phyloP scores from a whole-genome alignment of 495 filamentous ascomycete species.

The Talaromyces thailandensis region DNA sequence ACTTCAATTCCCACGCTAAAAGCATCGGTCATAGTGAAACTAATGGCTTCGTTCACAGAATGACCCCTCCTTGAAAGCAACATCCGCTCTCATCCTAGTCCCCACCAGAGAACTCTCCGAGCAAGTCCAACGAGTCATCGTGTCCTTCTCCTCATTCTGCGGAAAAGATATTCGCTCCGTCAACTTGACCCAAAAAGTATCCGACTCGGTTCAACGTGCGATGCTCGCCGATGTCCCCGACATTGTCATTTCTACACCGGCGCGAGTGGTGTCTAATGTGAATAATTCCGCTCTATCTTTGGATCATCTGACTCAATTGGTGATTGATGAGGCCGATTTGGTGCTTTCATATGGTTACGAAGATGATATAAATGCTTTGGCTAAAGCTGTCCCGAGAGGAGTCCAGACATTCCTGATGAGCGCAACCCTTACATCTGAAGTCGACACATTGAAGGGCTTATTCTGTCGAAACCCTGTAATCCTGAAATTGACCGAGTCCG shows the following conservation, averaged over 20 bases:
- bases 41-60: constrained; percentile 12
- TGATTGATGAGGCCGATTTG: constrained; percentile 92
- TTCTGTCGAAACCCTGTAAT: constrained; percentile 78
- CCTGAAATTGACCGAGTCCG: constrained; percentile 66
- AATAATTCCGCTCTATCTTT: constrained; percentile 61
- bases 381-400: constrained; percentile 68
- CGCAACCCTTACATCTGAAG: constrained; percentile 79
- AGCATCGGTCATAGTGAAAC: not conserved
- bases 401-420: constrained; percentile 90
- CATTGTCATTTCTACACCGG: constrained; percentile 81
- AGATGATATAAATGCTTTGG: constrained; percentile 71
- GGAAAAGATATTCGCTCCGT: constrained; percentile 69
- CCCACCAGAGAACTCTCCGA: constrained; percentile 90
- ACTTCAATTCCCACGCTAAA: constrained; percentile 13
- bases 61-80: constrained; percentile 35
- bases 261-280: constrained; percentile 61
- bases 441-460: constrained; percentile 73
- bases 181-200: constrained; percentile 80
- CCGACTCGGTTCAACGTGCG: constrained; percentile 75
- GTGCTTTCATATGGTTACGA: constrained; percentile 94
- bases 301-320: constrained; percentile 63
- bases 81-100: constrained; percentile 74
- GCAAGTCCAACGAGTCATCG: constrained; percentile 70
- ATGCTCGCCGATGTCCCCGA: constrained; percentile 84
- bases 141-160: constrained; percentile 70